phyloP scores from a whole-genome alignment of 345 rosid species.

The Firmiana major region DNA sequence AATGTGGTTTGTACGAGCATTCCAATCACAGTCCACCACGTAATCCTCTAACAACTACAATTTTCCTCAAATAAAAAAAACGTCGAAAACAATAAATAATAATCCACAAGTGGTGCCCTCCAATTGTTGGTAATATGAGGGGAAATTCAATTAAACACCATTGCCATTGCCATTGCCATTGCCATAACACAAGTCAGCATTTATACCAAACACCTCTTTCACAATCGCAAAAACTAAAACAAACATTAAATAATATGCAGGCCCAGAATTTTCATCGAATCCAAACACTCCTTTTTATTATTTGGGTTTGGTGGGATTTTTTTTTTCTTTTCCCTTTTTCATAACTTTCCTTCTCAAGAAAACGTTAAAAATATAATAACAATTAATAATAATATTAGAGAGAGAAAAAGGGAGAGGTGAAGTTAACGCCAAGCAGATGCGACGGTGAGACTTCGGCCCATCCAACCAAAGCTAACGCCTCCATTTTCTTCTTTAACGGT shows the following conservation, averaged over 20 bases:
- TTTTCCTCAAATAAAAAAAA: neutral
- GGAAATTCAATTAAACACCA: slow-evolving; percentile 5
- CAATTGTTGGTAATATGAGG: too few species aligned
- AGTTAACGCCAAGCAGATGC: slow-evolving; percentile 95
- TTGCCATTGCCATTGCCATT: neutral
- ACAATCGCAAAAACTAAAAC: neutral
- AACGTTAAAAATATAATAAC: slow-evolving; percentile 34
- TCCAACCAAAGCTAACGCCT: slow-evolving; percentile 87
- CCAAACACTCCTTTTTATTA: slow-evolving; percentile 38
- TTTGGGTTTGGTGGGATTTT: slow-evolving; percentile 28
- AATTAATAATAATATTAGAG: slow-evolving; percentile 24
- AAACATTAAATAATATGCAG: neutral
- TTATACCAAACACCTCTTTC: neutral
- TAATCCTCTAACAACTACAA: neutral
- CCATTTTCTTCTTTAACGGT: slow-evolving; percentile 77
- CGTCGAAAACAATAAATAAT: neutral
- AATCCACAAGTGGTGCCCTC: neutral
- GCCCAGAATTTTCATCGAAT: slow-evolving; percentile 25
- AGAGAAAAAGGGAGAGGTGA: slow-evolving; percentile 16
- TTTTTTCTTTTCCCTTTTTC: slow-evolving; percentile 16
- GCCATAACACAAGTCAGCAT: neutral
- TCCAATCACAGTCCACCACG: neutral
- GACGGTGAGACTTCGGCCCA: slow-evolving; percentile 79
- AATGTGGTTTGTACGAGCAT: neutral
- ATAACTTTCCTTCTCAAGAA: slow-evolving; percentile 32